Conservation (phyloP, 129 eudicot genomes). For the Rutidosis leptorrhynchoides region DNA sequence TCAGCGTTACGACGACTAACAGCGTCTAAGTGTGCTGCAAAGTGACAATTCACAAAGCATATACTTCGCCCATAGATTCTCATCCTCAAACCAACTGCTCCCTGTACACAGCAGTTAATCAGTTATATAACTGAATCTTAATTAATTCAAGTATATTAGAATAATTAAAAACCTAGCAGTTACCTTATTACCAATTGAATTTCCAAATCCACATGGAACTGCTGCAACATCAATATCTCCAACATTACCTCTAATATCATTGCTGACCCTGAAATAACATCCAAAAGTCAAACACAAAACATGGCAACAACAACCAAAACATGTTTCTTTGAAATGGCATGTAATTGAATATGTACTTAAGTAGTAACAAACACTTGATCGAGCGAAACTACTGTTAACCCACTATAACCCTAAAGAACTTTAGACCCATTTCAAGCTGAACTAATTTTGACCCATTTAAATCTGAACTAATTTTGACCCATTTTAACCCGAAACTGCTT, state of each 20-base stretch:
- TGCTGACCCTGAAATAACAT: conserved; percentile 66
- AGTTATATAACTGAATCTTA: conserved; percentile 10
- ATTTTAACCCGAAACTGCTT: too few relatives aligned
- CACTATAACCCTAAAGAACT: too few relatives aligned
- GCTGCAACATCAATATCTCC: conserved; percentile 97
- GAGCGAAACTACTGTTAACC: too few relatives aligned
- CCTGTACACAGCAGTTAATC: conserved; percentile 26
- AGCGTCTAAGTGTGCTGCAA: conserved; percentile 93
- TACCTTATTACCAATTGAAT: conserved; percentile 96
- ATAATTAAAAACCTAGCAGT: conserved; percentile 6
- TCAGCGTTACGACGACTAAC: conserved; percentile 86
- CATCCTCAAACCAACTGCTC: too few relatives aligned
- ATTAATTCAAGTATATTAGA: conserved; percentile 9
- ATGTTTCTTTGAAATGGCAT: too few relatives aligned
- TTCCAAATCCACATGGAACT: conserved; percentile 97
- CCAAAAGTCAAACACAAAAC: conserved; percentile 17
- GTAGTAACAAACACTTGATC: too few relatives aligned
- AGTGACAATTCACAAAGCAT: conserved; percentile 95
- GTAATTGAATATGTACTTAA: too few relatives aligned
- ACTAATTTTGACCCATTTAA: too few relatives aligned
- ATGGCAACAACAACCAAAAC: background rate
- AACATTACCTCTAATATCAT: too few relatives aligned
- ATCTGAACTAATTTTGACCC: too few relatives aligned
- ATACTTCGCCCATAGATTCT: conserved; percentile 58
- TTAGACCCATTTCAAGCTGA: too few relatives aligned